Evolutionary conservation across 1,284 basidiomycete genomes (phyloP).

Genomic region (Veloboletus limbatus): DNA sequence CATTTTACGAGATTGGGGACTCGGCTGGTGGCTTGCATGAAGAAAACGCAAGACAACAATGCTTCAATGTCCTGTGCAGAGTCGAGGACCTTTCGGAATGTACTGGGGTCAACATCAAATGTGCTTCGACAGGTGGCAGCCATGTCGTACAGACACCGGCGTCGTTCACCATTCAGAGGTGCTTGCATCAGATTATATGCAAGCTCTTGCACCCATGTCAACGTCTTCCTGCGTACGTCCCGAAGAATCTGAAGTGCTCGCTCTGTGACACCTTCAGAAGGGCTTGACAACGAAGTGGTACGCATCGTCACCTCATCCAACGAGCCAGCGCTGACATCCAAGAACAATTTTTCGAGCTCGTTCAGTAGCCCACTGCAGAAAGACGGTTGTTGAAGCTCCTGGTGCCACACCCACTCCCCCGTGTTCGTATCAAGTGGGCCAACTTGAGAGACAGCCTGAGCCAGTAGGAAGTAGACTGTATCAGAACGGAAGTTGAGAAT

Average conservation of each 20-base stretch:
- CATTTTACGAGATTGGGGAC: too few relatives aligned
- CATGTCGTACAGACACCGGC: constrained; percentile 29
- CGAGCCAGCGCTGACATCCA: constrained; percentile 37
- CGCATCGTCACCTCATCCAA: constrained; percentile 34
- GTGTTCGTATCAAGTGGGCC: constrained; percentile 29
- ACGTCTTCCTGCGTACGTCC: constrained; percentile 30
- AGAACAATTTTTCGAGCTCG: constrained; percentile 31
- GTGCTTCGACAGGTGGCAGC: constrained; percentile 40
- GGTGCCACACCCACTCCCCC: constrained; percentile 31
- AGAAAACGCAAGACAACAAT: background rate
- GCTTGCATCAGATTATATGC: constrained; percentile 20
- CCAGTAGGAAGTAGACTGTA: constrained; percentile 39
- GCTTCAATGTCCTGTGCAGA: too few relatives aligned
- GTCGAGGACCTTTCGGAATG: background rate
- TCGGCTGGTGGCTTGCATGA: background rate
- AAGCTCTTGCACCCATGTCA: constrained; percentile 38
- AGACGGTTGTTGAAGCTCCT: constrained; percentile 22
- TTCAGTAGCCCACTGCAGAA: constrained; percentile 36
- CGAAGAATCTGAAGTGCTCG: constrained; percentile 26
- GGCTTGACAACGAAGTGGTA: constrained; percentile 32
- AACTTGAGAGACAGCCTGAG: constrained; percentile 42
- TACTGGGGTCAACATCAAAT: constrained; percentile 33
- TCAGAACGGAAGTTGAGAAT: constrained; percentile 36
- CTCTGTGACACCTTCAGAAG: constrained; percentile 2
- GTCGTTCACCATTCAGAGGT: constrained; percentile 23